Percentiles rank a stretch among this genome's conserved stretches.
These are phyloP conservation scores for Inosperma sp. DNA, from an alignment of 768 basidiomycete species.

Conservation along the genomic window DNA sequence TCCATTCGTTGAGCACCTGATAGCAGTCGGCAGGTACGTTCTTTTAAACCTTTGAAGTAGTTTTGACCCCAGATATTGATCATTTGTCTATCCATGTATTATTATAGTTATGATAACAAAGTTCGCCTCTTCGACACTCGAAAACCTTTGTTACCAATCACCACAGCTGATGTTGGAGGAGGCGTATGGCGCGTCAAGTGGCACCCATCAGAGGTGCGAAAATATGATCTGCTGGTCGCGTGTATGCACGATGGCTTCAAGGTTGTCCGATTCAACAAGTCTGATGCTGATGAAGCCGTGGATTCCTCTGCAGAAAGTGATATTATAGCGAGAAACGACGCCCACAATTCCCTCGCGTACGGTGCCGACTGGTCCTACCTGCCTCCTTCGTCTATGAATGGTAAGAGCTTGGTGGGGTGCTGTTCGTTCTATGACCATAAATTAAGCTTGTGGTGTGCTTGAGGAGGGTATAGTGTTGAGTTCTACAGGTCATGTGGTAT, in stretches of 20 bases:
- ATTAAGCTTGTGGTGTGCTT: constrained; percentile 76
- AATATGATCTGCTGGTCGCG: constrained; percentile 78
- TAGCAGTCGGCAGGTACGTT: constrained; percentile 89
- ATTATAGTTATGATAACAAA: constrained; percentile 73
- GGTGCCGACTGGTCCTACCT: constrained; percentile 85
- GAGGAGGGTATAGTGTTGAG: no score
- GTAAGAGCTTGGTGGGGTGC: constrained; percentile 63
- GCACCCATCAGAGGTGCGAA: constrained; percentile 73
- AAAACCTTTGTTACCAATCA: constrained; percentile 53
- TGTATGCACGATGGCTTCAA: constrained; percentile 99
- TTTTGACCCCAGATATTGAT: background rate
- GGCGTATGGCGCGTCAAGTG: constrained; percentile 97
- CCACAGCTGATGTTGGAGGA: constrained; percentile 69
- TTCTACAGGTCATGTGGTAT: no score
- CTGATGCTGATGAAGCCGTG: constrained; percentile 11
- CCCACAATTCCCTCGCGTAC: constrained; percentile 82
- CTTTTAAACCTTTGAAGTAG: background rate
- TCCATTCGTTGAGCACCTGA: constrained; percentile 69
- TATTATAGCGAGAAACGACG: constrained; percentile 58
- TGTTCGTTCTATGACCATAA: constrained; percentile 96
- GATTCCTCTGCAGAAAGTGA: constrained; percentile 21
- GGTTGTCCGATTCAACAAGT: constrained; percentile 48
- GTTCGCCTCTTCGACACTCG: constrained; percentile 83
- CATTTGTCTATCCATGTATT: background rate
- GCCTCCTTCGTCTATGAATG: constrained; percentile 17